Percentiles rank a stretch among this genome's conserved stretches.
Evolutionary conservation across 2,329 filamentous ascomycete species (phyloP).

Genomic region (Chrysosphaeria jannelii): DNA sequence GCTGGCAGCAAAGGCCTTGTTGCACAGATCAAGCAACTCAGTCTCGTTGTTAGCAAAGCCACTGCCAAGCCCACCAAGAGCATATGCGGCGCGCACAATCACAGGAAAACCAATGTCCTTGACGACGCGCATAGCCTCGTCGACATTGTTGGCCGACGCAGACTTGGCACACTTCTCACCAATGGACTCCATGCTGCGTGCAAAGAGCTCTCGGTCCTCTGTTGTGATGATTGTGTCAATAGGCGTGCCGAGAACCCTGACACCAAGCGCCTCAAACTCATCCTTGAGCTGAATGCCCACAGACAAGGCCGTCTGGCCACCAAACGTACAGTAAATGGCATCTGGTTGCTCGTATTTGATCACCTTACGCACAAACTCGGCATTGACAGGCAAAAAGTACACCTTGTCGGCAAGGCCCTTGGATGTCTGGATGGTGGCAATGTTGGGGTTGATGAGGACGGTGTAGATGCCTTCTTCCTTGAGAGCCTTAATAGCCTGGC

Average conservation of each 20-base stretch:
- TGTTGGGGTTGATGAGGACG: slow-evolving; percentile 94
- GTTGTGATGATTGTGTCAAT: slow-evolving; percentile 98
- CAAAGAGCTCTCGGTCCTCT: slow-evolving; percentile 90
- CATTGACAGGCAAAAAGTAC: slow-evolving; percentile 90
- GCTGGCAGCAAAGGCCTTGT: slow-evolving; percentile 80
- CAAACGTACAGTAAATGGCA: slow-evolving; percentile 92
- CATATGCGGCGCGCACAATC: slow-evolving; percentile 89
- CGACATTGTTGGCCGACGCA: slow-evolving; percentile 62
- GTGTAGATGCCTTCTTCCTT: slow-evolving; percentile 98
- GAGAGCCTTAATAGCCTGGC: slow-evolving; percentile 90
- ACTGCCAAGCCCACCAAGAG: slow-evolving; percentile 77
- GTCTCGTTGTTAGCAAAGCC: slow-evolving; percentile 76
- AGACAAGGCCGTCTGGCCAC: slow-evolving; percentile 85
- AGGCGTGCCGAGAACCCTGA: slow-evolving; percentile 81
- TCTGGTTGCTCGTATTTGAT: slow-evolving; percentile 85
- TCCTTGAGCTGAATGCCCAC: slow-evolving; percentile 95
- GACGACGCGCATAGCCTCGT: slow-evolving; percentile 70
- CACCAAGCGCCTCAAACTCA: slow-evolving; percentile 75
- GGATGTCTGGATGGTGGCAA: slow-evolving; percentile 94
- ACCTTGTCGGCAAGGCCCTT: slow-evolving; percentile 96
- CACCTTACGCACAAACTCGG: slow-evolving; percentile 92
- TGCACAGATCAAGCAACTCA: slow-evolving; percentile 64
- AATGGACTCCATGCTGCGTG: slow-evolving; percentile 93
- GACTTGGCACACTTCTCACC: slow-evolving; percentile 96
- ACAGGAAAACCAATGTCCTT: slow-evolving; percentile 86